Base-by-base conservation (phyloP, 2,329 filamentous ascomycete species). In the Hypoxylon sp. region DNA sequence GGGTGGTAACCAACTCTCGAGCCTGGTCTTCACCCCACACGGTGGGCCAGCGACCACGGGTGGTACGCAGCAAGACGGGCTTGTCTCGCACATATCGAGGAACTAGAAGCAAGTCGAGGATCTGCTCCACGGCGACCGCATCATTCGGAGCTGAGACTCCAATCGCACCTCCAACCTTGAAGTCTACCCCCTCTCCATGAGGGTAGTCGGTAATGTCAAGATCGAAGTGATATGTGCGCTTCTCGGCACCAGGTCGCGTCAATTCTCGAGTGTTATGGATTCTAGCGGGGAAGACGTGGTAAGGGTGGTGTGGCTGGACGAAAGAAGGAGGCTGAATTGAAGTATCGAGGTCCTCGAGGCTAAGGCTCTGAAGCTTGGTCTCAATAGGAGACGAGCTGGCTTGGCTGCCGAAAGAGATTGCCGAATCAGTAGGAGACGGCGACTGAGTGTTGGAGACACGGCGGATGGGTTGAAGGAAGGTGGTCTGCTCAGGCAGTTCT, bases 171-270 rank as follows among this genome's bases (percentile, higher is more conserved):
- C 96, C 96, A 16, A 99, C 96, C 76, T 95, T 94, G 85, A 98
- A 99, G 76, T 98, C 96, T 4, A 94, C 89, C 52, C 87, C 85
- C 57, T 92, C 91, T 80, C 96, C 93, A 19, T 88, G 87, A 0
- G 96, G 94, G 74, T 99, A 99, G 77, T 97, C 91, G 51, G 95
- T 97, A 52, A 99, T 91, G 74, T 99, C 96, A 46, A 99, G 88
- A 74, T 98, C 96, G 74, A 98, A 98, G 80, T 99, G 96, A 78
- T 95, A 97, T 0, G 96, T 99, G 65, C 95, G 88, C 87, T 99
- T 99, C 83, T 97, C 93, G 4, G 96, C 96, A 21, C 95, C 95
- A 23, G 88, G 84, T 76, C 88, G 91, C 11, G 96, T 99, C 76
- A 99, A 82, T 79, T 97, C 94, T 60, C 96, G 90, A 2, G 93